Percentiles rank a stretch among this genome's conserved stretches.
phyloP scores from a whole-genome alignment of 805 yeast species.

The Ogataea methylovora region DNA sequence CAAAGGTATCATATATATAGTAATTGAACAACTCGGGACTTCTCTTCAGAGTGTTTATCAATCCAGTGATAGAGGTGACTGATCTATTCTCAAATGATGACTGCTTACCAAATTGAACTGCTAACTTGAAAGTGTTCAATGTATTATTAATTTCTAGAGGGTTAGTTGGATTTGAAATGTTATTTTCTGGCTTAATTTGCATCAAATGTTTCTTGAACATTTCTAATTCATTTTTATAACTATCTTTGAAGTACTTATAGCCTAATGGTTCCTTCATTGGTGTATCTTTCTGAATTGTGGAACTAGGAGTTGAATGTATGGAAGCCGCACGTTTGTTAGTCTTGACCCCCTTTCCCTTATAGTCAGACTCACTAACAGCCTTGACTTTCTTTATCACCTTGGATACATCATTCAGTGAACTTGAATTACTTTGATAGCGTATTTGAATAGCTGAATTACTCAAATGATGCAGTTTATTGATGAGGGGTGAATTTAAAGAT shows the following conservation, averaged over 20 bases:
- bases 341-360: no score
- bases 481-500: no score
- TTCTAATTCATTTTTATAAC: slow-evolving; percentile 13
- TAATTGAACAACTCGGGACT: slow-evolving; percentile 13
- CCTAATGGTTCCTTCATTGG: slow-evolving; percentile 13
- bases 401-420: no score
- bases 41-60: slow-evolving; percentile 15
- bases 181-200: not conserved
- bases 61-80: slow-evolving; percentile 9
- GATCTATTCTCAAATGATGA: slow-evolving; percentile 4
- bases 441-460: no score
- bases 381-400: no score
- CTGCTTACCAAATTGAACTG: slow-evolving; percentile 5
- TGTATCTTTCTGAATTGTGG: not conserved
- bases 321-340: slow-evolving; percentile 8
- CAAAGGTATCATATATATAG: slow-evolving; percentile 5
- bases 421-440: no score
- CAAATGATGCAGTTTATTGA: no score
- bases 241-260: slow-evolving; percentile 11
- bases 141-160: slow-evolving; percentile 3
- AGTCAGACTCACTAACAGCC: no score
- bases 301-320: not conserved
- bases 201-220: slow-evolving; percentile 7
- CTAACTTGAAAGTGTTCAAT: slow-evolving; percentile 9
- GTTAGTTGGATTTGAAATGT: not conserved